Evolutionary conservation across 208 protist genomes (phyloP), one percentile per base, ranked within the genome.

Genomic region (Trypanosoma brucei): DNA sequence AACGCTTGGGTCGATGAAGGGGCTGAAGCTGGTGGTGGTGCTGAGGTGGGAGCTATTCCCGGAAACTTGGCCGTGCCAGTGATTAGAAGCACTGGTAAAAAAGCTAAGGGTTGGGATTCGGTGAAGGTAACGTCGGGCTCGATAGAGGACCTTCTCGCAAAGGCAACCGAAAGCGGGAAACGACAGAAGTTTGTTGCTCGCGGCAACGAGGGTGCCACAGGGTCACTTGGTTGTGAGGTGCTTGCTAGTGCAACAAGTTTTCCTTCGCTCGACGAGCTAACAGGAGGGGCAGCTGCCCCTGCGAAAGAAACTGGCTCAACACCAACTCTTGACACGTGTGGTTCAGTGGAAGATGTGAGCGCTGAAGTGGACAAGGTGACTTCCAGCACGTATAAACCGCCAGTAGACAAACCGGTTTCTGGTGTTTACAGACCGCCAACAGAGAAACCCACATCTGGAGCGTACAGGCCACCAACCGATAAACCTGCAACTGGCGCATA

Each of bases 111-210:
- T 34, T 91, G 84, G 84, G 76, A 79, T 5, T 70, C 55, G 1
- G 65, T 73, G 53, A 72, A 71, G 56, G 45, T 59, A 8, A 37
- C 49, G 36, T 55, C 59, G 31, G 50, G 9, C 13, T 54, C 57
- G 30, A 44, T 67, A 1, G 60, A 55, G 48, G 60, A 70, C 35
- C 30, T 59, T 9, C 40, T 61, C 33, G 45, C 57, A 48, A 51
- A 60, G 39, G 40, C 34, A 14, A 33, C 52, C 1, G 62, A 65
- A 44, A 57, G 73, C 30, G 37, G 59, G 33, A 81, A 75, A 53
- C 76, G 74, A 31, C 61, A 72, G 66, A 92, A 84, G 63, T 88
- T 92, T 60, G 79, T 92, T 4, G 85, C 85, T 2, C 84, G 84
- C 37, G 84, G 84, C 3, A 75, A 87, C 57, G 66, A 55, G 51